phyloP scores from a whole-genome alignment of 2,329 filamentous ascomycete species.

The Apiospora kogelbergensis region DNA sequence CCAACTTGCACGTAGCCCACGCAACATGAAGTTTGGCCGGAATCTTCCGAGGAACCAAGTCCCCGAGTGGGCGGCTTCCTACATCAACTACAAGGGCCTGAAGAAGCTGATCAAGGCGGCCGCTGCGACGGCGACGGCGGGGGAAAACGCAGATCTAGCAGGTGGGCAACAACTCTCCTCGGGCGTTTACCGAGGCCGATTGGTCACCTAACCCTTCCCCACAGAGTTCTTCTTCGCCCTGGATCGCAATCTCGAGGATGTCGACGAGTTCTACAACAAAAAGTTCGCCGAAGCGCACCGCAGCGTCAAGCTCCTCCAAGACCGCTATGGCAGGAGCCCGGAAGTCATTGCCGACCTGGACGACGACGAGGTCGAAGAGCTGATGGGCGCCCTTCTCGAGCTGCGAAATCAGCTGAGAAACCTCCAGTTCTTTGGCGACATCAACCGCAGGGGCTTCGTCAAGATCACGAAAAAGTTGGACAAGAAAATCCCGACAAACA shows the following conservation, averaged over 20 bases:
- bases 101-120: conserved; percentile 94
- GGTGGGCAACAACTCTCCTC: conserved; percentile 59
- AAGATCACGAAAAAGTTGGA: conserved; percentile 99
- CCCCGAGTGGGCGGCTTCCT: conserved; percentile 80
- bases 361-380: conserved; percentile 84
- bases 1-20: neutral
- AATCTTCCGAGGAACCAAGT: conserved; percentile 79
- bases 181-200: conserved; percentile 34
- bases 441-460: conserved; percentile 90
- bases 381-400: conserved; percentile 87
- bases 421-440: conserved; percentile 95
- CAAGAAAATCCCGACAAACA: conserved; percentile 76
- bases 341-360: conserved; percentile 74
- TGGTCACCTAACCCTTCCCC: conserved; percentile 37
- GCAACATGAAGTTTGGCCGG: conserved; percentile 61
- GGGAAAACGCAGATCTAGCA: conserved; percentile 81
- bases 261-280: conserved; percentile 95
- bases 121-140: conserved; percentile 62
- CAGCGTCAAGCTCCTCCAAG: conserved; percentile 81
- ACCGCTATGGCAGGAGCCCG: conserved; percentile 76
- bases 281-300: conserved; percentile 85
- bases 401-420: conserved; percentile 85
- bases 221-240: conserved; percentile 95
- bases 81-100: conserved; percentile 87
- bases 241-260: conserved; percentile 95